Conservation (phyloP, 371 early-diverging fungal genomes). For the Coemansia sp. region DNA sequence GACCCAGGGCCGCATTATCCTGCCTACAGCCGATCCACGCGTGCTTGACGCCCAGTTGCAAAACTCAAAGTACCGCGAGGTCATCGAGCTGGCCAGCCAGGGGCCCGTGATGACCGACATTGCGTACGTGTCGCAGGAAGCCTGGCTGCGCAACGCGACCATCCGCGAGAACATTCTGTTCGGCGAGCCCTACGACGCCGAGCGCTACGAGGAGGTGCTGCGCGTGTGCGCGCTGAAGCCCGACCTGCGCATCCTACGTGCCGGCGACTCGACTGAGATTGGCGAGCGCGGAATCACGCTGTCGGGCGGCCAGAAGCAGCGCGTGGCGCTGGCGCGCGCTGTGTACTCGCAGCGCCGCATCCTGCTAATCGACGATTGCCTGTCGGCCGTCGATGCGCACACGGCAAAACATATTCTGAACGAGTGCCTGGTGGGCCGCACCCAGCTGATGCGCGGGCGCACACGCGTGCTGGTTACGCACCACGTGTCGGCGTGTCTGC, state of each 20-base stretch:
- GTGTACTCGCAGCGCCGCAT: slow-evolving; percentile 74
- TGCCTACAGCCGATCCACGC: slow-evolving; percentile 42
- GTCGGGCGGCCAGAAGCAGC: slow-evolving; percentile 86
- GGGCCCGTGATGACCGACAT: slow-evolving; percentile 23
- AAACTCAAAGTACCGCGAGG: slow-evolving; percentile 53
- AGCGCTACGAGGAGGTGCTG: slow-evolving; percentile 66
- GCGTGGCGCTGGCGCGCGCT: slow-evolving; percentile 78
- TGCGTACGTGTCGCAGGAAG: slow-evolving; percentile 78
- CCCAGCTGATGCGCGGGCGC: slow-evolving; percentile 64
- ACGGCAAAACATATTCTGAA: slow-evolving; percentile 82
- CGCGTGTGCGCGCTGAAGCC: slow-evolving; percentile 66
- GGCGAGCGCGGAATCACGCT: slow-evolving; percentile 87
- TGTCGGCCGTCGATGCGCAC: slow-evolving; percentile 84
- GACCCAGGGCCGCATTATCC: slow-evolving; percentile 44
- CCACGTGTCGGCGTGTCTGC: slow-evolving; percentile 72
- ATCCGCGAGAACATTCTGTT: slow-evolving; percentile 82
- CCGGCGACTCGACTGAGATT: slow-evolving; percentile 86
- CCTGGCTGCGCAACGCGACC: slow-evolving; percentile 81
- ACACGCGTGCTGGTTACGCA: slow-evolving; percentile 87
- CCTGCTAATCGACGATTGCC: slow-evolving; percentile 77
- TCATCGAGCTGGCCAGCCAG: slow-evolving; percentile 43
- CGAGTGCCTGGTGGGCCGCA: slow-evolving; percentile 61
- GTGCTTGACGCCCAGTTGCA: slow-evolving; percentile 21
- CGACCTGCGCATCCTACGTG: slow-evolving; percentile 77
- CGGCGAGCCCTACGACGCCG: slow-evolving; percentile 66